Evolutionary conservation across 257 asterid species (phyloP).

Genomic region (Solanum appendiculatum): DNA sequence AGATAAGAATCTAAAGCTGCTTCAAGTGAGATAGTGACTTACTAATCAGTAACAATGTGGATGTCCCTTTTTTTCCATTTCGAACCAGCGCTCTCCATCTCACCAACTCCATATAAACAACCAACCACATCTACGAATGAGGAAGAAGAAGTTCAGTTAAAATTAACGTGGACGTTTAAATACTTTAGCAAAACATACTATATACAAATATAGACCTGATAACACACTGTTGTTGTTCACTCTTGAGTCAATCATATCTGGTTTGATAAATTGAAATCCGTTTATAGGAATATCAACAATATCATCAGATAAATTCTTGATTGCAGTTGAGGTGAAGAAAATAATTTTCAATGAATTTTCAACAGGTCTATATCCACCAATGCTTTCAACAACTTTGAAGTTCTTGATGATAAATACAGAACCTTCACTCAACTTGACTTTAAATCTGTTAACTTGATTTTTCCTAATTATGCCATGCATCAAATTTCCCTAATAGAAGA

Average conservation of each 20-base stretch:
- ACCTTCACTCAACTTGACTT: neutral
- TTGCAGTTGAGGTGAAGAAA: neutral
- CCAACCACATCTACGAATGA: neutral
- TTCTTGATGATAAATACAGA: neutral
- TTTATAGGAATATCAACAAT: neutral
- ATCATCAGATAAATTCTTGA: neutral
- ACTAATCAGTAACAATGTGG: neutral
- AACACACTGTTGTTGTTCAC: too few relatives aligned
- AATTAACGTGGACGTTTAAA: too few relatives aligned
- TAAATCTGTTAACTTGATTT: too few relatives aligned
- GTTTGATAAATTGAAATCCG: neutral
- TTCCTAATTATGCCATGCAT: neutral
- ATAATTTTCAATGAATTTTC: too few relatives aligned
- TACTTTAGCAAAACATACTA: too few relatives aligned
- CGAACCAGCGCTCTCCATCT: neutral
- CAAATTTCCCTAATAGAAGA: neutral
- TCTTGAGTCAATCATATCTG: too few relatives aligned
- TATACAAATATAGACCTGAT: too few relatives aligned
- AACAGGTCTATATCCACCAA: neutral
- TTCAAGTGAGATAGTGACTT: neutral
- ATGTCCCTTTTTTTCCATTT: neutral
- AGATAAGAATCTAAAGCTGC: neutral
- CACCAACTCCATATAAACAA: neutral
- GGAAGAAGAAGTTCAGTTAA: neutral
- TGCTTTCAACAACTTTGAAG: too few relatives aligned